Base-by-base conservation (phyloP, 1,284 basidiomycete genomes). In the Cutaneotrichosporon cyanovorans region DNA sequence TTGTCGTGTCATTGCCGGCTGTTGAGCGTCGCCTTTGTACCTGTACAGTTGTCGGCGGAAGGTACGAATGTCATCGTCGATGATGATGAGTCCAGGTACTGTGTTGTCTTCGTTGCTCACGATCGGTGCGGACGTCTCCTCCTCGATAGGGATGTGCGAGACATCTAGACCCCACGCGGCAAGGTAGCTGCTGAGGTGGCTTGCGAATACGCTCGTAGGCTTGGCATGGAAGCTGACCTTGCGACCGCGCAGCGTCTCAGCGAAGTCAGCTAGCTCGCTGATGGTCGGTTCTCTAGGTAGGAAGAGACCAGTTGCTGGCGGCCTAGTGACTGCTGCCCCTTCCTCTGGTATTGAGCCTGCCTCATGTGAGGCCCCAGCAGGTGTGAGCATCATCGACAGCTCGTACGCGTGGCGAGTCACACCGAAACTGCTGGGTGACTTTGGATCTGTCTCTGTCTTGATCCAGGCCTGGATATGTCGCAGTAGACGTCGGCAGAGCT, bases 111-210 rank as follows among this genome's bases (percentile, higher is more conserved):
- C 18, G 12, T 19, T 11, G 28, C 5, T 6, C 19, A 19, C 9
- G 2, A 20, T 40, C 12, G n/a, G 19, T n/a, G 14, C 12, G 6
- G 19, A 12, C 3, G 32, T 8, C 7, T 66, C 65, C 6, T 61
- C 59, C 33, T 72, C 71, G 22, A 69, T 77, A 4, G 87, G 82
- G 31, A 88, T 77, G 68, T 89, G 87, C 42, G 80, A 83, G 37
- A 95, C 83, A 60, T 93, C 87, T 78, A 95, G 78, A 15, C 89
- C 89, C 90, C 91, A 95, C 4, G 85, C 80, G n/a, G 85, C 86
- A 46, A 95, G 77, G 69, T 92, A 92, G 57, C 83, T 85, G 30
- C 88, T 89, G 21, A 96, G 75, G 66, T 92, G 87, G 41, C 86
- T 84, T 0, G 89, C 89, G 61, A 95, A 96, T 0, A 83, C 80